Percentiles rank a stretch among this genome's conserved stretches.
These are phyloP conservation scores for Botrytis deweyae DNA, from an alignment of 2,329 filamentous ascomycete genomes.

Conservation along the genomic window DNA sequence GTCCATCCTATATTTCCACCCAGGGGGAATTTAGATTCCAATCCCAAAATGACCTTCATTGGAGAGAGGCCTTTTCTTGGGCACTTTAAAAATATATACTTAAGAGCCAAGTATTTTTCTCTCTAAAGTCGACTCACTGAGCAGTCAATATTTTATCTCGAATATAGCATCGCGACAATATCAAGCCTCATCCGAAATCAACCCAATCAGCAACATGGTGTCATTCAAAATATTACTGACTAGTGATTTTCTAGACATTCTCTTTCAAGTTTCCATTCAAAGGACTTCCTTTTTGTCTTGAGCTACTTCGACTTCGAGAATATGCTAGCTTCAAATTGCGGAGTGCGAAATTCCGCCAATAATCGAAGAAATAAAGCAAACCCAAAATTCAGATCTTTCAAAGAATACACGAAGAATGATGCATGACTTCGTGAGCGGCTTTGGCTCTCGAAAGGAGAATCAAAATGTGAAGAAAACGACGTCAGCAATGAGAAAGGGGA, in stretches of 20 bases:
- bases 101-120: not conserved
- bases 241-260: not conserved
- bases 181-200: not conserved
- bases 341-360: not conserved
- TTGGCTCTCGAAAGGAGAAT: not conserved
- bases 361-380: not conserved
- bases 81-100: not conserved
- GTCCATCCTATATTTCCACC: not conserved
- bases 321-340: not conserved
- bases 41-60: not conserved
- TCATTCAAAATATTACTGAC: not conserved
- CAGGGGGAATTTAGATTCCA: not conserved
- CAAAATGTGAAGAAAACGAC: fast-evolving
- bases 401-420: not conserved
- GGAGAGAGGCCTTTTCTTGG: not conserved
- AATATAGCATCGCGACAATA: not conserved
- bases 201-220: not conserved
- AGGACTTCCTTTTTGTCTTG: not conserved
- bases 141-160: not conserved
- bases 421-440: not conserved
- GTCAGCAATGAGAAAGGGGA: not conserved
- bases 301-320: not conserved
- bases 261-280: not conserved
- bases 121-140: not conserved
- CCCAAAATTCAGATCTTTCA: not conserved